Percentiles rank a stretch among this genome's conserved stretches.
These are phyloP conservation scores for Sarocladium brachiariae DNA, from an alignment of 2,329 filamentous ascomycete genomes.

Conservation along the genomic window DNA sequence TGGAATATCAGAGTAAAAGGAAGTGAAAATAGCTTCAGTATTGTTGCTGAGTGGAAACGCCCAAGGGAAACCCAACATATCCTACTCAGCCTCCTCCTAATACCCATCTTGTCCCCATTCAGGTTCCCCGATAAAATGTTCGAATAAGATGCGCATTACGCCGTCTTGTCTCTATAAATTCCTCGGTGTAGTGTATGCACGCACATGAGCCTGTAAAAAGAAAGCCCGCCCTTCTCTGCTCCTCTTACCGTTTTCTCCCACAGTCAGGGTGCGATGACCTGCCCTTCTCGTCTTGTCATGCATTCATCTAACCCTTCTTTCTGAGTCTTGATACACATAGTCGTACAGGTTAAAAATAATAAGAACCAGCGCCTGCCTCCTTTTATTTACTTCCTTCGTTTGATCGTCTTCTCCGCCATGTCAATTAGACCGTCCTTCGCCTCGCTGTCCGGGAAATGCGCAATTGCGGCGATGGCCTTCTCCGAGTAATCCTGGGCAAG, in stretches of 20 bases:
- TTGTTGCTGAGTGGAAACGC: not conserved
- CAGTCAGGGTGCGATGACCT: not conserved
- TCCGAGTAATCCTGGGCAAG: constrained; percentile 87
- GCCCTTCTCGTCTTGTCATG: not conserved
- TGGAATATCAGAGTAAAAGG: too few species aligned
- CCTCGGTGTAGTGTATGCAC: not conserved
- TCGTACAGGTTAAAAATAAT: constrained; percentile 1
- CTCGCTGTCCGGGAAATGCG: constrained; percentile 82
- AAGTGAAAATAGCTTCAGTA: too few species aligned
- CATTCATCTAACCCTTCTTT: not conserved
- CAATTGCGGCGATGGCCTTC: constrained; percentile 79
- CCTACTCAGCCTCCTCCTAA: not conserved
- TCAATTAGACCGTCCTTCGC: constrained; percentile 87
- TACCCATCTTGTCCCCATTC: not conserved
- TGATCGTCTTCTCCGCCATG: constrained; percentile 89
- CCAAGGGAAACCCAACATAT: too few species aligned
- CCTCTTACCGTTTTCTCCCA: not conserved
- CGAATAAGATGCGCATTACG: not conserved
- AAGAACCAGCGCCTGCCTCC: not conserved
- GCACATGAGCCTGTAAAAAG: not conserved
- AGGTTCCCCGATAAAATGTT: not conserved
- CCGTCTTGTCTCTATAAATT: not conserved
- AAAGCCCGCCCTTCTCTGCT: not conserved
- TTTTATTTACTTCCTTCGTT: constrained; percentile 69
- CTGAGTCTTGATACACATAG: constrained; percentile 4